Base-by-base conservation (phyloP, 2,329 filamentous ascomycete species). In the Chlorencoelia australis region DNA sequence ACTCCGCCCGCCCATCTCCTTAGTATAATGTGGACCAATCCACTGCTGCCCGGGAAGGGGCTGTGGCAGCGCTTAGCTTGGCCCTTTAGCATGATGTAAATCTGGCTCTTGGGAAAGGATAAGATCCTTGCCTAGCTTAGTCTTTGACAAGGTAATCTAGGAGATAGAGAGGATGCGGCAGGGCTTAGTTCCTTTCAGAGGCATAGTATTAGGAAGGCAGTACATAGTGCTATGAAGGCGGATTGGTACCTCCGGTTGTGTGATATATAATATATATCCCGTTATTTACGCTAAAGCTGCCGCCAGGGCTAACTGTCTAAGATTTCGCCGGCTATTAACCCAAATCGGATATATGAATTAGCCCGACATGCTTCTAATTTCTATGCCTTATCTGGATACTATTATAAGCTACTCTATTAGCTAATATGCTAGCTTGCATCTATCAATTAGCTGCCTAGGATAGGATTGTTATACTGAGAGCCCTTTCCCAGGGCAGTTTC, bases 241-340 rank as follows among this genome's bases (percentile, higher is more conserved):
- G 10, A 25, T 25, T 13, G 22, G 22, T 13, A 13, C 6, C 22
- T 25, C 22, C 6, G 6, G 22, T 25, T 25, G 22, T 25, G 22
- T 25, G 22, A 25, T 25, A 13, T 7, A 25, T 25, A 44, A 27
- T 18, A 39, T 25, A 26, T 25, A 25, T 25, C 22, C 22, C n/a
- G n/a, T n/a, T n/a, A n/a, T n/a, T n/a, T n/a, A n/a, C n/a, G n/a
- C n/a, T n/a, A n/a, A n/a, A n/a, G 22, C 22, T 6, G 22, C 11
- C 21, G 21, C 21, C 21, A 24, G 21, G 21, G 21, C 21, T 11
- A 11, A 24, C 21, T 24, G 21, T 24, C 21, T 11, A 24, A 24
- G 21, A 24, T 24, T 24, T 24, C 21, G 21, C 21, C 11, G 21
- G 21, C 11, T 11, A 24, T 24, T 11, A 24, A 24, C 11, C 26